Percentiles rank a stretch among this genome's conserved stretches.
Evolutionary conservation across 495 filamentous ascomycete species (phyloP).

Genomic region (Aspergillus taichungensis): DNA sequence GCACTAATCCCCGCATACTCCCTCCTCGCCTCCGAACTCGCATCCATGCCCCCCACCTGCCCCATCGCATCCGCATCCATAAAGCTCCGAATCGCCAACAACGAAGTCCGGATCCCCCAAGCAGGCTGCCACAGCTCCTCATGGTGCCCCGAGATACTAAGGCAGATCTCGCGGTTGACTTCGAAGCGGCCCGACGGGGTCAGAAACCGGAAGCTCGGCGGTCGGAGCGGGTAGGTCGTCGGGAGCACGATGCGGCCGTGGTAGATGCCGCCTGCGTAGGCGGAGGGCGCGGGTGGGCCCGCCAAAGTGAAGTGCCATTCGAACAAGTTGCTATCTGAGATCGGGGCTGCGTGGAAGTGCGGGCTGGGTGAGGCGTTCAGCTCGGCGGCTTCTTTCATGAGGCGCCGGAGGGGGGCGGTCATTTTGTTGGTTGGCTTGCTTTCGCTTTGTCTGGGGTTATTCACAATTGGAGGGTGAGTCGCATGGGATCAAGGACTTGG

Average conservation of each 20-base stretch:
- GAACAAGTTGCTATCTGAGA: constrained; percentile 76
- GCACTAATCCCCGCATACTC: constrained; percentile 55
- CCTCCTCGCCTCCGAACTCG: constrained; percentile 49
- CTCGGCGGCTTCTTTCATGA: constrained; percentile 72
- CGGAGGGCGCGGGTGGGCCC: constrained; percentile 72
- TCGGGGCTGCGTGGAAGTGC: constrained; percentile 72
- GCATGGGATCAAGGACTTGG: no score
- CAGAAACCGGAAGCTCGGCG: constrained; percentile 88
- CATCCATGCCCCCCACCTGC: constrained; percentile 84
- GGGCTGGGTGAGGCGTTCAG: constrained; percentile 67
- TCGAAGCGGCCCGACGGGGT: constrained; percentile 92
- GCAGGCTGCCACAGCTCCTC: constrained; percentile 98
- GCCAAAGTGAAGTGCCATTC: constrained; percentile 99
- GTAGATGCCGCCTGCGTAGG: constrained; percentile 77
- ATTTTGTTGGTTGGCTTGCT: constrained; percentile 12
- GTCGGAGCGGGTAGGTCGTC: constrained; percentile 76
- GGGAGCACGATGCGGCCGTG: constrained; percentile 93
- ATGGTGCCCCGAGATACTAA: constrained; percentile 87
- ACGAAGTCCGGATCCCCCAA: constrained; percentile 73
- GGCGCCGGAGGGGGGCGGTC: constrained; percentile 43
- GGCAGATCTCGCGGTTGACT: constrained; percentile 92
- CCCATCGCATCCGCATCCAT: constrained; percentile 47
- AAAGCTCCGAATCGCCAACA: constrained; percentile 45
- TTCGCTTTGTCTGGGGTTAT: background rate
- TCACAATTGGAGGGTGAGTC: no score